Conservation (phyloP, 176 grass and related monocot species). For the Rhynchospora pubera region DNA sequence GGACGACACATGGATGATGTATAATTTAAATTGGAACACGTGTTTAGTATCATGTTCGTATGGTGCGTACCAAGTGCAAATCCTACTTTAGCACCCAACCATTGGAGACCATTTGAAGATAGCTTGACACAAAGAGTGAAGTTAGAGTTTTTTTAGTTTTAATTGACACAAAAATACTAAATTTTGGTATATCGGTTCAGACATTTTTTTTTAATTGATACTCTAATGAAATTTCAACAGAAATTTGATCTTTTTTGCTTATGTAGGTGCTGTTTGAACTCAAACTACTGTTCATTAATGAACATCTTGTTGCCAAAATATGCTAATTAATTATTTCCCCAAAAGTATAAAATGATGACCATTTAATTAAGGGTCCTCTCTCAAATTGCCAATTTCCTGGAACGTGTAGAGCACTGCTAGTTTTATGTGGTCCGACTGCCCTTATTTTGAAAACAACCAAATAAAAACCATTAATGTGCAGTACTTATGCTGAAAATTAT, state of each 20-base stretch:
- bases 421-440: not conserved
- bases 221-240: not conserved
- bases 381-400: not conserved
- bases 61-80: not conserved
- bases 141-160: not conserved
- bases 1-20: not conserved
- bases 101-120: not conserved
- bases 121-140: not conserved
- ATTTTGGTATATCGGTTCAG: not conserved
- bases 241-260: not conserved
- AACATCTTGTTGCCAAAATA: not conserved
- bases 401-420: slow-evolving; percentile 1
- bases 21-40: not conserved
- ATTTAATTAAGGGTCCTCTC: not conserved
- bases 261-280: not conserved
- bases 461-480: not conserved
- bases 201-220: not conserved
- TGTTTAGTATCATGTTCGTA: not conserved
- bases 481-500: not conserved
- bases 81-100: not conserved
- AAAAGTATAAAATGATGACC: not conserved
- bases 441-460: not conserved
- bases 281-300: not conserved
- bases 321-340: not conserved
- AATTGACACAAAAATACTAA: not conserved